Base-by-base conservation (phyloP, 352 stramenopile genomes). In the Phytophthora idaei region DNA sequence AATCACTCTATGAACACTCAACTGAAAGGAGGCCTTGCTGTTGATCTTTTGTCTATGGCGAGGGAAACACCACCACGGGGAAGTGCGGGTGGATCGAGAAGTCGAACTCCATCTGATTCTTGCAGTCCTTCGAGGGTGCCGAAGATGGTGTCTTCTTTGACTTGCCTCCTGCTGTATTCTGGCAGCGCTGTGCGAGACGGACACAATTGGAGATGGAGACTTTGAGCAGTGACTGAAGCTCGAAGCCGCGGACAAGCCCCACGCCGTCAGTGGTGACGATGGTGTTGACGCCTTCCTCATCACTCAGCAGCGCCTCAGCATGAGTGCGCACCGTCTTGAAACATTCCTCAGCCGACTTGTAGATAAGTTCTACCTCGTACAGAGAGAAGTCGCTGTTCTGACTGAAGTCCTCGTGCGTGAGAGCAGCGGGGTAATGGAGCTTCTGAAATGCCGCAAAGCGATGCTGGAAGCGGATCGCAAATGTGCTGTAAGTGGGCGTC, bases 311-410 rank as follows among this genome's bases (percentile, higher is more conserved):
- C 54, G 75, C 69, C 42, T 95, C 85, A 8, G 76, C 81, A 45
- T 89, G 74, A 12, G 34, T 49, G 5, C 80, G 85, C 3, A 81
- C 81, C 7, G 77, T 69, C 59, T 93, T 94, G 74, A 94, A 95
- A 44, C 88, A 95, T 61, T 95, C 86, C 55, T 95, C 88, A 0
- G 76, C 80, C 36, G 88, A 95, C 55, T 91, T 90, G 77, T 91
- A 93, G 56, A 95, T 89, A 46, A 95, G 64, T 31, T 88, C 74
- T 7, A 89, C 57, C 12, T 85, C 68, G 67, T 90, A 95, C 27
- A 65, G 69, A 54, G 83, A 87, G 57, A 95, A 95, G 52, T 94
- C 85, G 60, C 79, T 91, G 74, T 93, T 95, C 61, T 90, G 70
- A 41, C 73, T 61, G 45, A 80, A 92, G 53, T 95, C 86, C 1